A percentile compares a stretch with the other conserved stretches of the same genome.
phyloP scores from a whole-genome alignment of 1,139 yeast genomes.

The Magnusiomyces ingens region DNA sequence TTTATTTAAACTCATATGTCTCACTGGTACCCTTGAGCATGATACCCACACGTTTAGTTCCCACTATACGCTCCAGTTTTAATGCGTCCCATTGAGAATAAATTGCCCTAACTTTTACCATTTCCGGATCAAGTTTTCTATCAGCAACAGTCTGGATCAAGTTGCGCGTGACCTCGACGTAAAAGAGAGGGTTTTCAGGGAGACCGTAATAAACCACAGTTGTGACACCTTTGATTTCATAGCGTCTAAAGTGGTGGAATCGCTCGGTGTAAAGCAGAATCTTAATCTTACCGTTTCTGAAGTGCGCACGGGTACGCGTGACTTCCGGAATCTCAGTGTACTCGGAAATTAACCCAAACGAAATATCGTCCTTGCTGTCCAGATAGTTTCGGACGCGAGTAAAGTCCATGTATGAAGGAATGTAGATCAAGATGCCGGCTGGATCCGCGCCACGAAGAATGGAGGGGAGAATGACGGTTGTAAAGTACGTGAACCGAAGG shows the following conservation, averaged over 20 bases:
- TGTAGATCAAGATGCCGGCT: conserved; percentile 70
- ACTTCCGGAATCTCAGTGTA: conserved; percentile 67
- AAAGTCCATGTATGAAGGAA: conserved; percentile 85
- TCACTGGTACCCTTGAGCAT: conserved; percentile 67
- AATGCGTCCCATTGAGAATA: conserved; percentile 80
- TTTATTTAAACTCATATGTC: conserved; percentile 52
- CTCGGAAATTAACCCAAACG: conserved; percentile 56
- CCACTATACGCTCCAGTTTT: conserved; percentile 77
- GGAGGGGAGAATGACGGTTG: conserved; percentile 65
- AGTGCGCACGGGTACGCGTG: conserved; percentile 63
- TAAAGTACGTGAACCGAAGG: conserved; percentile 70
- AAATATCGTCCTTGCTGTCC: conserved; percentile 48
- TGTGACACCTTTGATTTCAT: conserved; percentile 79
- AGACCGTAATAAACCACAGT: conserved; percentile 74
- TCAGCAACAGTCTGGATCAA: conserved; percentile 38
- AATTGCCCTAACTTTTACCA: conserved; percentile 55
- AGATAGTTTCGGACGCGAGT: conserved; percentile 68
- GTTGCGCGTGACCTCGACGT: conserved; percentile 60
- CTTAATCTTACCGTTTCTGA: conserved; percentile 57
- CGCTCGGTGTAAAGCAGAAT: conserved; percentile 84
- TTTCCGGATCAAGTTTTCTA: conserved; percentile 28
- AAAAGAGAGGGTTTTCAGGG: conserved; percentile 80
- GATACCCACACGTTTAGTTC: conserved; percentile 65
- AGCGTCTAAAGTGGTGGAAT: conserved; percentile 84
- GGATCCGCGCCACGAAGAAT: conserved; percentile 50